Base-by-base conservation (phyloP, 805 yeast genomes). In the Starmerella floris region DNA sequence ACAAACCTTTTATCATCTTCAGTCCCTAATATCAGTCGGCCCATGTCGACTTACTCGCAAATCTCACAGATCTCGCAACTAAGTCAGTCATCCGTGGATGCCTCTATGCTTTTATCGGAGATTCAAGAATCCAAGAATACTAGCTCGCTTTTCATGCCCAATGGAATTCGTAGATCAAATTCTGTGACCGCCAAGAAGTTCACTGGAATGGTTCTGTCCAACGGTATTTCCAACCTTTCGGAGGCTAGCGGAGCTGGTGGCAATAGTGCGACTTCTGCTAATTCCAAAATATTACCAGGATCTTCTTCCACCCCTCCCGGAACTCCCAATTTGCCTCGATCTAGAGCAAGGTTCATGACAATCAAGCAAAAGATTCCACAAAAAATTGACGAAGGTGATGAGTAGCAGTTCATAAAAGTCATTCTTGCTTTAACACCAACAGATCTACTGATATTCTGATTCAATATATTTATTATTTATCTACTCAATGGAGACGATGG, bases 401-500 rank as follows among this genome's bases (percentile, higher is more conserved):
- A 36, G 22, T 26, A 36, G 32, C 2, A 3, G n/a, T n/a, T n/a
- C n/a, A n/a, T n/a, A n/a, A n/a, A n/a, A n/a, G n/a, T n/a, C n/a
- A n/a, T n/a, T n/a, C n/a, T n/a, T n/a, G n/a, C n/a, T n/a, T n/a
- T n/a, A n/a, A n/a, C n/a, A 13, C 16, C 5, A 28, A 16, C 15
- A 19, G n/a, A 27, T 6, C 16, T 6, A 20, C 6, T 28, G 5
- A 15, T n/a, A 15, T 21, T 15, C 23, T 15, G 25, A 5, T 11
- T 39, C 9, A 9, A 8, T 25, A 9, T 25, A 25, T 39, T 25
- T 31, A 19, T 23, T 28, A 32, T 25, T 4, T 28, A 32, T 17
- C 13, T 39, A 38, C 45, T 48, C 45, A 20, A 79, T 57, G 62
- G 87, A 87, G 52, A 66, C 74, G 50, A 88, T 70, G 49, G 76